Evolutionary conservation across 2,329 filamentous ascomycete species (phyloP).

Genomic region (Emergomyces orientalis): DNA sequence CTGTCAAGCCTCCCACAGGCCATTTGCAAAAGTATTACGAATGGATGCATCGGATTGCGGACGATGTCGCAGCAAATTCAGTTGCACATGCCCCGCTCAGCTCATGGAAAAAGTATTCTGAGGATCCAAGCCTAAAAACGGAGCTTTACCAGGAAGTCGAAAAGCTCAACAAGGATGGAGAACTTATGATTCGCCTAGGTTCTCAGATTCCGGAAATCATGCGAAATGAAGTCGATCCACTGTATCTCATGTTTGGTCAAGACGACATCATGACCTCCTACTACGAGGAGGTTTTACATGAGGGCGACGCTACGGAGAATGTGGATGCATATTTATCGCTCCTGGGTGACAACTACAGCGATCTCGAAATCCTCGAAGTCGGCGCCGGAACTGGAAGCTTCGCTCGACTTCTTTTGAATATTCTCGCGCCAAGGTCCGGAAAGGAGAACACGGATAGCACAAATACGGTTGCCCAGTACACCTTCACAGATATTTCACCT

Average conservation of each 20-base stretch:
- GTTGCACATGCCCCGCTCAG: constrained; percentile 21
- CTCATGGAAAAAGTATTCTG: constrained; percentile 17
- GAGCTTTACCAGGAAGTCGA: constrained; percentile 19
- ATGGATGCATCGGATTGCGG: constrained; percentile 22
- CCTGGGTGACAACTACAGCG: constrained; percentile 6
- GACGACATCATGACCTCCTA: constrained; percentile 24
- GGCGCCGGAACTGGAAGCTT: constrained; percentile 26
- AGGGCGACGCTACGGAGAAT: constrained; percentile 16
- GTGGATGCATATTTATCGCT: constrained; percentile 3
- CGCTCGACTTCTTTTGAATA: constrained; percentile 18
- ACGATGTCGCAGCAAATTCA: constrained; percentile 15
- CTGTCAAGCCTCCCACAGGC: constrained; percentile 16
- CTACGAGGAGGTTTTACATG: constrained; percentile 22
- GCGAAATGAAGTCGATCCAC: constrained; percentile 23
- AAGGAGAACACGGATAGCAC: neutral
- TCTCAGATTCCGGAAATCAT: constrained; percentile 24
- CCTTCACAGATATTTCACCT: constrained; percentile 38
- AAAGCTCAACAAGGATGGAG: constrained; percentile 22
- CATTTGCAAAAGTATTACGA: constrained; percentile 25
- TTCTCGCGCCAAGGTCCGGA: constrained; percentile 11
- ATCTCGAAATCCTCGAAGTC: constrained; percentile 17
- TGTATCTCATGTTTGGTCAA: constrained; percentile 28
- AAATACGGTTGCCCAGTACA: constrained; percentile 3
- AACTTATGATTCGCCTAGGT: constrained; percentile 25
- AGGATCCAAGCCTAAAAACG: constrained; percentile 18